Percentiles rank a stretch among this genome's conserved stretches.
These are phyloP conservation scores for Penicillium macrosclerotiorum DNA, from an alignment of 495 filamentous ascomycete genomes.

Conservation along the genomic window DNA sequence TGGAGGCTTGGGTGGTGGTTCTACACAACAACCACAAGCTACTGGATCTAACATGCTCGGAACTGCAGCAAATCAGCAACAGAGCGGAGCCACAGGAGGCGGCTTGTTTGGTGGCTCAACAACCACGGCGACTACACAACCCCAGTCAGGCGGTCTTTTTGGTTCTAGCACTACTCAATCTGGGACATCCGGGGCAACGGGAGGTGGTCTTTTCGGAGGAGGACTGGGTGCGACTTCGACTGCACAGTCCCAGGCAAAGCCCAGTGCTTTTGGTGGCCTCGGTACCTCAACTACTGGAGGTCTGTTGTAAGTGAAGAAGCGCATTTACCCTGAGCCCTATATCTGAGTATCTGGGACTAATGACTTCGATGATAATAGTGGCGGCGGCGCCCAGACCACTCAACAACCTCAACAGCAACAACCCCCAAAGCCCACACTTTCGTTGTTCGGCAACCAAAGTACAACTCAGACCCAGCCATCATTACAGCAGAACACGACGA, in stretches of 20 bases:
- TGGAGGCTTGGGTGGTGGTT: slow-evolving; percentile 31
- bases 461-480: slow-evolving; percentile 34
- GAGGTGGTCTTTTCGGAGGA: slow-evolving; percentile 45
- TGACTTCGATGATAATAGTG: neutral
- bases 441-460: slow-evolving; percentile 36
- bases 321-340: neutral
- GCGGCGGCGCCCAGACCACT: neutral
- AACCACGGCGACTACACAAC: slow-evolving; percentile 40
- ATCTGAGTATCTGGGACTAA: neutral
- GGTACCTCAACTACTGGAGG: slow-evolving; percentile 29
- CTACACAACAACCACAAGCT: slow-evolving; percentile 30
- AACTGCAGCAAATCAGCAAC: slow-evolving; percentile 25
- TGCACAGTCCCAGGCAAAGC: slow-evolving; percentile 37
- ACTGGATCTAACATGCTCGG: slow-evolving; percentile 46
- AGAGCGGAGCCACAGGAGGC: slow-evolving; percentile 26
- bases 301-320: slow-evolving; percentile 48
- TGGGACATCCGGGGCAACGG: slow-evolving; percentile 23
- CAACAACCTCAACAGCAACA: slow-evolving; percentile 21
- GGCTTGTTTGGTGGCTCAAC: slow-evolving; percentile 52
- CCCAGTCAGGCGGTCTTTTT: slow-evolving; percentile 45
- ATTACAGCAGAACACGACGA: slow-evolving; percentile 45
- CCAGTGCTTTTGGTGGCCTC: slow-evolving; percentile 33
- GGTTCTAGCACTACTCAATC: slow-evolving; percentile 34
- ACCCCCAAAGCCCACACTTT: slow-evolving; percentile 38
- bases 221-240: slow-evolving; percentile 29